Evolutionary conservation across 345 rosid genomes (phyloP).

Genomic region (Anastatica hierochuntica): DNA sequence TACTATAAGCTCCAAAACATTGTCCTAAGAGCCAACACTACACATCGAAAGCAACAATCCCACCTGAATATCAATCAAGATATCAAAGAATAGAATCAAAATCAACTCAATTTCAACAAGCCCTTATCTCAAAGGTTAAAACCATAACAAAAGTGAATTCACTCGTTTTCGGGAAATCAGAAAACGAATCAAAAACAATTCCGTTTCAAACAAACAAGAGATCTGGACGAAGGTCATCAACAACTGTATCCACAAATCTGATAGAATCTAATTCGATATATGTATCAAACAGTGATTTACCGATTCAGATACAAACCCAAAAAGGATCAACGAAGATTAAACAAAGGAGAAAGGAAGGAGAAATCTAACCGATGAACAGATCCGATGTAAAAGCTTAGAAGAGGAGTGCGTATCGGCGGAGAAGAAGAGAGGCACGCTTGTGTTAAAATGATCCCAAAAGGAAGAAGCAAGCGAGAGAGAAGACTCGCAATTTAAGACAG

Average conservation of each 20-base stretch:
- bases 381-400: constrained; percentile 1
- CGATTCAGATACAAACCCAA: constrained; percentile 23
- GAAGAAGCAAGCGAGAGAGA: constrained; percentile 11
- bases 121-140: no score
- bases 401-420: constrained; percentile 28
- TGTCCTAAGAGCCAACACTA: constrained; percentile 7
- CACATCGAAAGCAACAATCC: constrained; percentile 9
- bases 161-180: no score
- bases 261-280: background rate
- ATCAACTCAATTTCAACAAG: background rate
- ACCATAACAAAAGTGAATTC: no score
- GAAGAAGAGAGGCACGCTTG: constrained; percentile 26
- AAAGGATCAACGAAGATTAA: constrained; percentile 14
- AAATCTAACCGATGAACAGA: constrained; percentile 12
- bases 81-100: constrained; percentile 6
- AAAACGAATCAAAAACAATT: no score
- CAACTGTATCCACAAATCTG: constrained; percentile 11
- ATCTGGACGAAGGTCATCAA: no score
- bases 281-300: constrained; percentile 1
- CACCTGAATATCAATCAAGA: constrained; percentile 25
- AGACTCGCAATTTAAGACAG: constrained; percentile 19
- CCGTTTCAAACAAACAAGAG: background rate
- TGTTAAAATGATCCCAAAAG: constrained; percentile 26
- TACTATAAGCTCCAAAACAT: constrained; percentile 19
- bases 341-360: background rate